Base-by-base conservation (phyloP, 352 stramenopile genomes). In the Globisporangium iwayamae region DNA sequence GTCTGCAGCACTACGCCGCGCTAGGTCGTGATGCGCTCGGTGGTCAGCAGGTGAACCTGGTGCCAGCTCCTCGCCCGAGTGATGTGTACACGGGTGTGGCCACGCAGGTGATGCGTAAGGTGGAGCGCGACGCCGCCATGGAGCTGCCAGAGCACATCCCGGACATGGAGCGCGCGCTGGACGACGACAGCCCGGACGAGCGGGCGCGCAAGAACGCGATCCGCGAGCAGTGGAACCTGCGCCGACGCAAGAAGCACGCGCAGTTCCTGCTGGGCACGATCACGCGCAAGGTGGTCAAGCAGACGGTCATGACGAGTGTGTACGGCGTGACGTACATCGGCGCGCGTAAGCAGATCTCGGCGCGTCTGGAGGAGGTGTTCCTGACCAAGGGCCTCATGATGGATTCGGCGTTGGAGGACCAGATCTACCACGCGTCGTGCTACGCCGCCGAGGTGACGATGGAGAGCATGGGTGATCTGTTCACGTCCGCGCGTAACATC, bases 231-330 rank as follows among this genome's bases (percentile, higher is more conserved):
- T 28, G 25, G 25, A 28, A 28, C 25, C 25, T 28, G 25, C 25
- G 25, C 25, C 25, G 25, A 28, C 25, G 71, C 36, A 86, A 90
- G 54, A 81, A 85, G 57, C 73, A 75, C 54, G 83, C 86, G 20
- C 74, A 85, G 25, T 90, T 94, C 45, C 25, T 94, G 43, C 64
- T 90, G 2, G 85, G 82, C 16, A 86, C 76, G 9, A 94, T 94
- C 59, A 91, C 79, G 64, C 88, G 96, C 34, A 98, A 99, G 75
- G 96, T 99, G 18, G 97, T 99, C 34, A 99, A 99, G 82, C 93
- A 99, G 76, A 99, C 98, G 47, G 98, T 99, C 1, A 99, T 99
- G 98, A 99, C 98, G 28, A 99, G 93, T 63, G 98, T 99, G 34
- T 99, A 99, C 68, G 98, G 98, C 61, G 98, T 99, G 28, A 99